phyloP scores from a whole-genome alignment of 2,329 filamentous ascomycete species.

The Zymoseptoria tritici region DNA sequence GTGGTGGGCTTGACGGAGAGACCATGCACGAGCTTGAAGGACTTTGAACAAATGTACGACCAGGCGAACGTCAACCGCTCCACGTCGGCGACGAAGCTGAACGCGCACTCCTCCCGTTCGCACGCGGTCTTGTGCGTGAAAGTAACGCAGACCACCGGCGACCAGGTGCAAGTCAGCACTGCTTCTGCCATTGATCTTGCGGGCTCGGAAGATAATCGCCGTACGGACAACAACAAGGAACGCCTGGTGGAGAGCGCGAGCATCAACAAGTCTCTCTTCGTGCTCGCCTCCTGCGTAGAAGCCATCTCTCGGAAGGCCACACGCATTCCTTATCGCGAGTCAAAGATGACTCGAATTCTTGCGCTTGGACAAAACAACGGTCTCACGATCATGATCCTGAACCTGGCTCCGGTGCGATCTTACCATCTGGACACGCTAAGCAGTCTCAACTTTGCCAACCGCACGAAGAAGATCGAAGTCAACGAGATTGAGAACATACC shows the following conservation, averaged over 20 bases:
- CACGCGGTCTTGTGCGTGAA: slow-evolving; percentile 92
- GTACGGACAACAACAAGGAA: slow-evolving; percentile 90
- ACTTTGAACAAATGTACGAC: slow-evolving; percentile 81
- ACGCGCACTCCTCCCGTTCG: slow-evolving; percentile 93
- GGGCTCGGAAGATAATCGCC: slow-evolving; percentile 88
- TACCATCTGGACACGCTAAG: slow-evolving; percentile 92
- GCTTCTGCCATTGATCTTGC: slow-evolving; percentile 92
- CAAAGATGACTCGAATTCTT: slow-evolving; percentile 93
- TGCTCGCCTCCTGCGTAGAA: slow-evolving; percentile 89
- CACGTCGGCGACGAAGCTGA: slow-evolving; percentile 93
- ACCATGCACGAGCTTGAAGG: slow-evolving; percentile 73
- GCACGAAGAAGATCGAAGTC: slow-evolving; percentile 93
- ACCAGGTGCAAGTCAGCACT: slow-evolving; percentile 66
- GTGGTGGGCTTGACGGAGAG: slow-evolving; percentile 83
- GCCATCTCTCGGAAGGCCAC: slow-evolving; percentile 71
- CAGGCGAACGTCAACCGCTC: slow-evolving; percentile 77
- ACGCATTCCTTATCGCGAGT: slow-evolving; percentile 86
- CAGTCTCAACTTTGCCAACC: slow-evolving; percentile 88
- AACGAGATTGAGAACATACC: slow-evolving; percentile 94
- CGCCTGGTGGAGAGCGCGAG: slow-evolving; percentile 88
- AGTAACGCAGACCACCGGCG: slow-evolving; percentile 65
- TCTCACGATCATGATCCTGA: slow-evolving; percentile 92
- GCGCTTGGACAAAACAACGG: slow-evolving; percentile 92
- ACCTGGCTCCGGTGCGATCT: slow-evolving; percentile 80
- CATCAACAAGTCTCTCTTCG: slow-evolving; percentile 96